phyloP scores from a whole-genome alignment of 805 yeast species.

The Yamadazyma phyllophila region DNA sequence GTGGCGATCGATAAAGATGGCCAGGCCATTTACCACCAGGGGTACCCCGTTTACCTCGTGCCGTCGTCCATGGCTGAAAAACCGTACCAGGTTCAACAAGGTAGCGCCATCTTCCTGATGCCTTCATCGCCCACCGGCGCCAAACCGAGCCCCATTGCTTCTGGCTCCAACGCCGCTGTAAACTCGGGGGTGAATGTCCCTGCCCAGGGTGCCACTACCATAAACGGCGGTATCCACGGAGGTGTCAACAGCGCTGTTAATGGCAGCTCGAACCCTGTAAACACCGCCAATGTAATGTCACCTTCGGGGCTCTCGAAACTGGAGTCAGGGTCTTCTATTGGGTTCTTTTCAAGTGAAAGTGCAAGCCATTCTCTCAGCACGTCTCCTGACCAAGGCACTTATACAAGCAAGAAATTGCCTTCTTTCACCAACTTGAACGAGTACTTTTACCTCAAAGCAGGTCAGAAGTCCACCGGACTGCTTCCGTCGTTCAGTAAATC shows the following conservation, averaged over 20 bases:
- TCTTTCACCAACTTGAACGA: conserved; percentile 34
- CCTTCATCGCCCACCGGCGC: conserved; percentile 9
- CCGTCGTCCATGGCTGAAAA: not conserved
- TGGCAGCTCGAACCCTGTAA: not conserved
- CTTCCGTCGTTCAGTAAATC: conserved; percentile 8
- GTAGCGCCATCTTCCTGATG: conserved; percentile 10
- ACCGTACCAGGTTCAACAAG: conserved; percentile 6
- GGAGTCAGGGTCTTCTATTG: conserved; percentile 26
- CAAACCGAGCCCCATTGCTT: no score
- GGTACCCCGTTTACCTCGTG: conserved; percentile 38
- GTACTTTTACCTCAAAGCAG: conserved; percentile 25
- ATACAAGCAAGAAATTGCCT: conserved; percentile 15
- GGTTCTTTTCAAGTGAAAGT: conserved; percentile 27
- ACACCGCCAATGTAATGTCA: not conserved
- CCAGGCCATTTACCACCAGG: conserved; percentile 28
- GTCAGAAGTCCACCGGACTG: conserved; percentile 6
- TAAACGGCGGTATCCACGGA: not conserved
- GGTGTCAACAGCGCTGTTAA: no score
- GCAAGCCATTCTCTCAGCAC: conserved; percentile 30
- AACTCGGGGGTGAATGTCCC: not conserved
- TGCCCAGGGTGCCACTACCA: not conserved
- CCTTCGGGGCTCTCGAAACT: conserved; percentile 20
- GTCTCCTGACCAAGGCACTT: conserved; percentile 27
- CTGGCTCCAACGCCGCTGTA: not conserved
- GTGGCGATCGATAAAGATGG: conserved; percentile 32